Conservation (phyloP, 2,329 filamentous ascomycete genomes). For the Xylariaceae sp. region DNA sequence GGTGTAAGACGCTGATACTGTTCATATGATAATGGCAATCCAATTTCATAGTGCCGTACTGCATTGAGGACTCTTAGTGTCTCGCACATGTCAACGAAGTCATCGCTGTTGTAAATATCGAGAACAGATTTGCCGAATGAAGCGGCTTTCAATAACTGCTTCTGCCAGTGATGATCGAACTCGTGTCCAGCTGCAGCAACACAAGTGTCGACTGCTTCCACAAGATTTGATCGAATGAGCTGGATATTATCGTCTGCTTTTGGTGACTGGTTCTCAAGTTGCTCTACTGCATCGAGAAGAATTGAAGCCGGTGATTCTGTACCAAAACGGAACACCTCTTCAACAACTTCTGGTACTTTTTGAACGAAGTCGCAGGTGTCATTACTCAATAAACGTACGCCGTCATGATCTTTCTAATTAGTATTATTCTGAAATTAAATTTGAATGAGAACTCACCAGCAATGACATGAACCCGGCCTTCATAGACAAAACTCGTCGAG, state of each 20-base stretch:
- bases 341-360: conserved; percentile 80
- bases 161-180: conserved; percentile 89
- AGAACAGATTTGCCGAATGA: conserved; percentile 97
- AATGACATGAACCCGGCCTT: conserved; percentile 84
- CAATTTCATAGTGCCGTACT: conserved; percentile 85
- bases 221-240: conserved; percentile 80
- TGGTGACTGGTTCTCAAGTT: conserved; percentile 88
- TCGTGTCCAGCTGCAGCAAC: conserved; percentile 92
- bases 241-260: conserved; percentile 98
- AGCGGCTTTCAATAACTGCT: conserved; percentile 90
- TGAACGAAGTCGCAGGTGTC: conserved; percentile 98
- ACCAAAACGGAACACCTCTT: conserved; percentile 85
- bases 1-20: conserved; percentile 90
- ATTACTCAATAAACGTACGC: conserved; percentile 85
- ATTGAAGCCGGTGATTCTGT: conserved; percentile 88
- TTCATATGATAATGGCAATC: conserved; percentile 86
- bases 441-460: conserved; percentile 57
- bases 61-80: conserved; percentile 89
- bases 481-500: conserved; percentile 79
- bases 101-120: conserved; percentile 95
- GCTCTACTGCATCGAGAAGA: conserved; percentile 86
- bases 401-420: conserved; percentile 63
- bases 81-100: conserved; percentile 98
- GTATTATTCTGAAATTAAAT: conserved; percentile 4
- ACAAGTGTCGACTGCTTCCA: conserved; percentile 90